A percentile compares a stretch with the other conserved stretches of the same genome.
Conservation (phyloP, 768 basidiomycete genomes). For the Pholiota microspora region DNA sequence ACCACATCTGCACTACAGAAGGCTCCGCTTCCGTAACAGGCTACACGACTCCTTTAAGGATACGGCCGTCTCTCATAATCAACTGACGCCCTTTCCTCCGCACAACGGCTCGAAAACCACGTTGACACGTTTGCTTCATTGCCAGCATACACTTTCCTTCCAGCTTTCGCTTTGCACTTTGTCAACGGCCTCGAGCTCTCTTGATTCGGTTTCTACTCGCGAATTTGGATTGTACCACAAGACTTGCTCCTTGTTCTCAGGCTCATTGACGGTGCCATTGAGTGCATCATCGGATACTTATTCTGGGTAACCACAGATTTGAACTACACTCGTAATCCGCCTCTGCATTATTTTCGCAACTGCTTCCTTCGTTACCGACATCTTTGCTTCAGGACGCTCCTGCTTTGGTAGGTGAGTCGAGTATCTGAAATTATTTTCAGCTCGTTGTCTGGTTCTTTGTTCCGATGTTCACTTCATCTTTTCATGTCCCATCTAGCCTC, state of each 20-base stretch:
- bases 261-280: neutral
- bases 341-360: no score
- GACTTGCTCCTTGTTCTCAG: neutral
- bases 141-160: neutral
- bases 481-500: neutral
- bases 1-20: neutral
- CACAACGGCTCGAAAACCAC: neutral
- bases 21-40: neutral
- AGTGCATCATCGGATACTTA: neutral
- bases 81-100: neutral
- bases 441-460: neutral
- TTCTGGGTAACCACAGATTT: no score
- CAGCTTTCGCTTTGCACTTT: neutral
- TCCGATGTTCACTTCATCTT: neutral
- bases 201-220: neutral
- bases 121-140: conserved; percentile 8
- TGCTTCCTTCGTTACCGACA: no score
- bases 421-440: neutral
- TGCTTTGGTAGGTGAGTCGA: neutral
- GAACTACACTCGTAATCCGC: no score
- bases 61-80: neutral
- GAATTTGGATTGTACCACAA: neutral
- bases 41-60: neutral
- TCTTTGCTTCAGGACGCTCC: no score
- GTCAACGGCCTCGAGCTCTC: neutral